Percentiles rank a stretch among this genome's conserved stretches.
phyloP scores from a whole-genome alignment of 805 yeast species.

The Candida germanica region DNA sequence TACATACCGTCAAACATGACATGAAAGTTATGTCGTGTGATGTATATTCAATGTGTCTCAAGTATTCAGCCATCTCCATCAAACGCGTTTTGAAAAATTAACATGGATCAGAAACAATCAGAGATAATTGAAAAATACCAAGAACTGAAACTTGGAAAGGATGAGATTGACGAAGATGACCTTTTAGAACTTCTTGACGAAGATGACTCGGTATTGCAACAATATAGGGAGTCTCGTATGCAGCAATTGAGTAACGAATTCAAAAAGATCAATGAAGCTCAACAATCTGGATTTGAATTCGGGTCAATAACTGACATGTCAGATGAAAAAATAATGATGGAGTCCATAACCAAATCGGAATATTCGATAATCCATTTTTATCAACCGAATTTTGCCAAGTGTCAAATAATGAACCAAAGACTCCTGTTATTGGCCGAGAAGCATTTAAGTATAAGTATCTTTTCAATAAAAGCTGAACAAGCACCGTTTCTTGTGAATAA shows the following conservation, averaged over 20 bases:
- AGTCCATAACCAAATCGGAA: slow-evolving; percentile 41
- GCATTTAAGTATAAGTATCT: slow-evolving; percentile 54
- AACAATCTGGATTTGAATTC: slow-evolving; percentile 13
- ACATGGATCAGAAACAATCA: slow-evolving; percentile 32
- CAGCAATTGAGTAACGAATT: slow-evolving; percentile 50
- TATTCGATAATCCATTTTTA: slow-evolving; percentile 59
- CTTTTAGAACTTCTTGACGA: slow-evolving; percentile 53
- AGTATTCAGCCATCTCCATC: too few relatives aligned
- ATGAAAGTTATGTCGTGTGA: too few relatives aligned
- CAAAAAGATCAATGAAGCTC: slow-evolving; percentile 29
- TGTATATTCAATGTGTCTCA: too few relatives aligned
- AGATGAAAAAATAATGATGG: slow-evolving; percentile 58
- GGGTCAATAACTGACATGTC: slow-evolving; percentile 42
- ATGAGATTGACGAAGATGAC: slow-evolving; percentile 32
- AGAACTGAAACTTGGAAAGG: slow-evolving; percentile 30
- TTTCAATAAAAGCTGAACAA: slow-evolving; percentile 54
- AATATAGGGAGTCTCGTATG: slow-evolving; percentile 62
- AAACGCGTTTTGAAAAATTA: too few relatives aligned
- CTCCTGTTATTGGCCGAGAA: slow-evolving; percentile 47
- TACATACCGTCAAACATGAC: too few relatives aligned
- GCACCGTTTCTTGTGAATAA: slow-evolving; percentile 73
- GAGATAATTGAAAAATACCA: slow-evolving; percentile 44
- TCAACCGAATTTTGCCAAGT: slow-evolving; percentile 57
- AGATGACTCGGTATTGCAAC: slow-evolving; percentile 40
- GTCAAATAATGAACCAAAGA: slow-evolving; percentile 54